Evolutionary conservation across 352 stramenopile species (phyloP), one percentile per base, ranked within the genome.

Genomic region (Blastocystis sp.): DNA sequence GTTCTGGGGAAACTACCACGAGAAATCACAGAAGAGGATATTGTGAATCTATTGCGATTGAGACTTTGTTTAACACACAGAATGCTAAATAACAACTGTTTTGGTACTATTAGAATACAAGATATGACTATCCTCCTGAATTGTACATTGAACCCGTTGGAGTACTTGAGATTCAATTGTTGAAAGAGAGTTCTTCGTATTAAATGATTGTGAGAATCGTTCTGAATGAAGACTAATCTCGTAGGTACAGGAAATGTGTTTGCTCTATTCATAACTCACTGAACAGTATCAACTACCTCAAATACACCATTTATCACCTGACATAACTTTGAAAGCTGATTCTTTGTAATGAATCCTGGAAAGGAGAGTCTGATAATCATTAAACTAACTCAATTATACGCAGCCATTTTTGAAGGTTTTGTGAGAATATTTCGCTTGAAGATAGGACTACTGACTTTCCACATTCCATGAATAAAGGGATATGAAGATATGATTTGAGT

Each of bases 401-500:
- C 15, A 17, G 73, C 27, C 11, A 48, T 40, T 0, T 24, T 53
- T 4, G 24, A 53, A 33, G 44, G 22, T 40, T 68, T 84, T 35
- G 51, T 40, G 17, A 84, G 27, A 4, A 84, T 57, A 51, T 84
- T 84, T 56, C 53, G 24, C 22, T 84, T 62, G 24, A 53, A 64
- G 22, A 84, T 51, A 0, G 73, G 73, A 7, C 48, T 27, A 9
- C 35, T 17, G 22, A 84, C 40, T 27, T 42, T 66, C 73, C 73
- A 84, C 0, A 56, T 64, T n/a, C 24, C 57, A 37, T 84, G 73
- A 17, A 48, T 37, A 30, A 84, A 84, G n/a, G 73, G 33, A 48
- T 66, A 68, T 33, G 73, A 84, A 11, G 73, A 84, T n/a, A 84
- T 84, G 44, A 84, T 56, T n/a, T 84, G 73, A n/a, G 73, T 84